Evolutionary conservation across 2,329 filamentous ascomycete species (phyloP), one percentile per base, ranked within the genome.

Genomic region (Xylaria sp.): DNA sequence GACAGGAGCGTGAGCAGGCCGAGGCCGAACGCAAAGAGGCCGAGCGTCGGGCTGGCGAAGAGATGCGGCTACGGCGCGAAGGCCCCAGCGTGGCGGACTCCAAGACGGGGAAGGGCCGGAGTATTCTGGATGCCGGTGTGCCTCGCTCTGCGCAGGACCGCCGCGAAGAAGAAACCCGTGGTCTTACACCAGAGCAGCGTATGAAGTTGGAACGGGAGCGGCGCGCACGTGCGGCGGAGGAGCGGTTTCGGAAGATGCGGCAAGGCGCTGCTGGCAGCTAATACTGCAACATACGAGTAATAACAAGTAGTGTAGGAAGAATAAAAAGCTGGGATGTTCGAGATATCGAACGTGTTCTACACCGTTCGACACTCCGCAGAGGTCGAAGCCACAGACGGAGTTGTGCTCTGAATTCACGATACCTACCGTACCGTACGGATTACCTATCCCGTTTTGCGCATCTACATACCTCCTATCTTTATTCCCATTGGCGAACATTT

Each of bases 201-300:
- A 84, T 87, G 83, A 85, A 83, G 71, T 74, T 97, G 57, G 94
- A 97, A 73, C 80, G 94, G 67, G 94, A 99, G 76, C 81, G 92
- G 67, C 87, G 93, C 70, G 94, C 94, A 3, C 85, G 93, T 68
- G 94, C 94, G 7, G 93, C 92, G 0, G 94, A 97, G 75, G 92
- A 93, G 77, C 85, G 93, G 70, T 81, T 97, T 61, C 86, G 82
- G 75, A 81, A 82, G 69, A 79, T 91, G 82, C 82, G 84, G 68
- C 76, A 69, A n/a, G 70, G 72, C 47, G 67, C 69, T 48, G 68
- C 69, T 39, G 71, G 70, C 61, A 66, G 52, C 65, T 72, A 59
- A 72, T 35, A 16, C 49, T n/a, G 10, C 16, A 4, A 23, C 18
- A 30, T 50, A 30, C 23, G 23, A 30, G 23, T 30, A 30, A 30